These are phyloP conservation scores for Ophiosphaerella narmari DNA, from an alignment of 2,329 filamentous ascomycete genomes.

Conservation along the genomic window DNA sequence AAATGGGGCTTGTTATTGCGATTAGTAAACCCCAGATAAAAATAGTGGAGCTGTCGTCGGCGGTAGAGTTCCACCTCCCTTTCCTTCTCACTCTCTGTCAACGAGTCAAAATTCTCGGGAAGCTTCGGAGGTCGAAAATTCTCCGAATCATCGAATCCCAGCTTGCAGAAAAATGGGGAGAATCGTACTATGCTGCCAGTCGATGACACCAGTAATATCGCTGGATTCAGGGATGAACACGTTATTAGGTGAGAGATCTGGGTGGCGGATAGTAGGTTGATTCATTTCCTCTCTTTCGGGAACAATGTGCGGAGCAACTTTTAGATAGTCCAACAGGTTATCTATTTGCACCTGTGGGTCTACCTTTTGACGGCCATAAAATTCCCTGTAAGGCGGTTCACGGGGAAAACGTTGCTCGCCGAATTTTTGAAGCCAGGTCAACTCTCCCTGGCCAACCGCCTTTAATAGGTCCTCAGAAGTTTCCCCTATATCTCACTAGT, in stretches of 20 bases:
- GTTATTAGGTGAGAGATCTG: constrained; percentile 17
- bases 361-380: constrained; percentile 13
- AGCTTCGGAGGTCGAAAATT: constrained; percentile 17
- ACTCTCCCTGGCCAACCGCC: constrained; percentile 14
- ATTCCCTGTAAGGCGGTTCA: constrained; percentile 13
- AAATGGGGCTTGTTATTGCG: constrained; percentile 25
- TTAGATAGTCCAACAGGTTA: constrained; percentile 10
- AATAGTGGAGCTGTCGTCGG: constrained; percentile 26
- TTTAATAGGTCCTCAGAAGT: constrained; percentile 7
- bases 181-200: constrained; percentile 24
- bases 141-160: constrained; percentile 31
- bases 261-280: constrained; percentile 14
- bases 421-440: constrained; percentile 13
- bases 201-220: constrained; percentile 17
- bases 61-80: constrained; percentile 21
- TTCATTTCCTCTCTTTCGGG: constrained; percentile 7
- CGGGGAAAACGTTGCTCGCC: constrained; percentile 11
- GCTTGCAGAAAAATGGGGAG: constrained; percentile 41
- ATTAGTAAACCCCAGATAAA: constrained; percentile 22
- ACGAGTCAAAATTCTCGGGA: constrained; percentile 16
- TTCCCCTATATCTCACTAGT: constrained; percentile 10
- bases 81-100: constrained; percentile 16
- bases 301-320: constrained; percentile 14
- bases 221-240: constrained; percentile 15
- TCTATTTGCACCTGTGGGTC: constrained; percentile 12